Base-by-base conservation (phyloP, 1,139 yeast species). In the Taphrina betulina region DNA sequence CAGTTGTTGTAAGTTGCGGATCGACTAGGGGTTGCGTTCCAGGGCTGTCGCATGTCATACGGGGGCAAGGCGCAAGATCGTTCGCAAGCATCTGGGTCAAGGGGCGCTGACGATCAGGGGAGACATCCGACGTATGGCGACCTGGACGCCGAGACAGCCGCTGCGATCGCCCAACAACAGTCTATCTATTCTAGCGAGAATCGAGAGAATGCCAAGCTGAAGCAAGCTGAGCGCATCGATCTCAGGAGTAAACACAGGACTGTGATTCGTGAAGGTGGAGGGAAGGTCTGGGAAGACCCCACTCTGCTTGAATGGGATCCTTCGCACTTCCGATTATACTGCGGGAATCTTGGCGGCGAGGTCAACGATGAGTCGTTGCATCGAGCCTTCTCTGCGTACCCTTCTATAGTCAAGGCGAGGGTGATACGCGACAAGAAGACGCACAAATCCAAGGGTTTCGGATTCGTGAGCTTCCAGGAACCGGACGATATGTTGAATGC, bases 381-480 rank as follows among this genome's bases (percentile, higher is more conserved):
- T 10, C 68, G 70, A 26, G 81, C 86, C 0, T 84, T 85, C 66
- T 67, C 66, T 24, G 73, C 68, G 59, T 85, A 71, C 67, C 69
- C 69, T 45, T 75, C 80, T 3, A 69, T 85, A 62, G 69, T 77
- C 19, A 79, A 79, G 61, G 83, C 75, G 8, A 73, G 76, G 58
- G 85, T 82, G 0, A 83, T 84, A 0, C 60, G 67, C 23, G 83
- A 79, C 61, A 68, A 67, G 14, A 71, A 68, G 22, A 67, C 76
- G 0, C 72, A 71, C 5, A 73, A 73, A 59, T 75, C 76, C 58
- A 82, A 79, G 67, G 95, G 96, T 23, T 89, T 89, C 68, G 96
- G 96, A 1, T 89, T 89, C 71, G 95, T 87, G 8, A 83, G 95
- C 1, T 89, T 89, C 67, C 70, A 75, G 26, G 77, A 77, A 37